Evolutionary conservation across 768 basidiomycete genomes (phyloP).

Genomic region (Plicaturopsis crispa): DNA sequence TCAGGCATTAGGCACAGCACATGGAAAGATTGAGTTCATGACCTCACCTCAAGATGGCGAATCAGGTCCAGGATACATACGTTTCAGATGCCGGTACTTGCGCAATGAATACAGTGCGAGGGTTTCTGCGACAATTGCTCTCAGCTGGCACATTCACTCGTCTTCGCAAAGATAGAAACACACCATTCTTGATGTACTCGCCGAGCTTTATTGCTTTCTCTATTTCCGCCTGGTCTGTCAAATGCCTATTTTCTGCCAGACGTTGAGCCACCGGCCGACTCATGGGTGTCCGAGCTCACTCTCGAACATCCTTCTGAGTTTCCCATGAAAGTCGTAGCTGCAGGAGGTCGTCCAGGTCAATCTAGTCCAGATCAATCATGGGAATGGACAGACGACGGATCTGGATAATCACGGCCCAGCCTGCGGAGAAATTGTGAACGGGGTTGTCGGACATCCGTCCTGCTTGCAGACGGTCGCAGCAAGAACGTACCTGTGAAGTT

Average conservation of each 20-base stretch:
- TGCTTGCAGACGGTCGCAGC: no score
- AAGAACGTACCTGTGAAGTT: conserved; percentile 69
- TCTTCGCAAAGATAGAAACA: conserved; percentile 12
- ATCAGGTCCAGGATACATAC: conserved; percentile 71
- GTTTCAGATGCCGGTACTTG: conserved; percentile 76
- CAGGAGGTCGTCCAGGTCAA: conserved; percentile 7
- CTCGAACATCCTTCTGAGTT: conserved; percentile 65
- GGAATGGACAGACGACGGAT: conserved; percentile 54
- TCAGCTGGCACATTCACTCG: background rate
- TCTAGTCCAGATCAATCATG: conserved; percentile 4
- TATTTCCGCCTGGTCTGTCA: conserved; percentile 64
- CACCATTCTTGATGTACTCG: conserved; percentile 84
- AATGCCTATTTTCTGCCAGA: conserved; percentile 51
- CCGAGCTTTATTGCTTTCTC: conserved; percentile 68
- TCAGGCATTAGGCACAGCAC: no score
- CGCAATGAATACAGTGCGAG: conserved; percentile 74
- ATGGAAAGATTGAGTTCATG: no score
- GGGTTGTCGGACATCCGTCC: no score
- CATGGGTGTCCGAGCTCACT: no score
- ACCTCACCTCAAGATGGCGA: no score
- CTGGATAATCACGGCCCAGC: conserved; percentile 79
- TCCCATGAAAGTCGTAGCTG: conserved; percentile 75
- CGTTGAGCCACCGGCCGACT: no score
- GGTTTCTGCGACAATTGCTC: conserved; percentile 45
- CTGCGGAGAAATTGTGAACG: no score